Percentiles rank a stretch among this genome's conserved stretches.
Conservation (phyloP, 2,329 filamentous ascomycete genomes). For the Aspergillus brunneoviolaceus region DNA sequence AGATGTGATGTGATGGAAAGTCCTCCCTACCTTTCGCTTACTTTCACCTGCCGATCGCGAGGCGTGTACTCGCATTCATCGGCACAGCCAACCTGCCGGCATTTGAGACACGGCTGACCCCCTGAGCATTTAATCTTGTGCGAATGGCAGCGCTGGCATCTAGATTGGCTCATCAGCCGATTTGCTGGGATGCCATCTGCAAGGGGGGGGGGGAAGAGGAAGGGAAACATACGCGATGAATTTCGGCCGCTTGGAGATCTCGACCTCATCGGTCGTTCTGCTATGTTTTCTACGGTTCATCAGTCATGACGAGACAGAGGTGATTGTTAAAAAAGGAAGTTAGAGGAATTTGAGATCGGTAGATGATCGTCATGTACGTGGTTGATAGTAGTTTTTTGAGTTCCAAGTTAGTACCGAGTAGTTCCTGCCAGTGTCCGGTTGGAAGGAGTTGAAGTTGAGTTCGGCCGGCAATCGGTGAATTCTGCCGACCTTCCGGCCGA, state of each 20-base stretch:
- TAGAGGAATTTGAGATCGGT: too few species aligned
- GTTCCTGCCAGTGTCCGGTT: neutral
- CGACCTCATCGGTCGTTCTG: conserved; percentile 12
- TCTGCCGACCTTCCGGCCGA: neutral
- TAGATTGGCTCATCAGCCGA: conserved; percentile 9
- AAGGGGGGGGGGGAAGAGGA: neutral
- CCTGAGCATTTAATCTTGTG: conserved; percentile 52
- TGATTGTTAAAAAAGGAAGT: too few species aligned
- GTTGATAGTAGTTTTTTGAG: too few species aligned
- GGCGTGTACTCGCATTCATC: conserved; percentile 43
- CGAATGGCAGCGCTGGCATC: conserved; percentile 46
- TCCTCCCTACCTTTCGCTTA: conserved; percentile 34
- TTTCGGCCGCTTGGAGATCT: conserved; percentile 27
- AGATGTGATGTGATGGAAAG: neutral
- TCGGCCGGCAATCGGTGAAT: neutral
- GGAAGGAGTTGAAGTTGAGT: neutral
- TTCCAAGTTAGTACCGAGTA: too few species aligned
- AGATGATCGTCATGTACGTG: too few species aligned
- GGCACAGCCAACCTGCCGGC: conserved; percentile 37
- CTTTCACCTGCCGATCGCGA: conserved; percentile 45
- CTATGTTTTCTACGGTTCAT: conserved; percentile 18
- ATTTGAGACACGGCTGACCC: conserved; percentile 45
- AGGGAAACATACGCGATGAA: conserved; percentile 31
- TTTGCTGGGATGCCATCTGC: neutral
- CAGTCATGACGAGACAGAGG: conserved; percentile 4